Percentiles rank a stretch among this genome's conserved stretches.
Evolutionary conservation across 352 stramenopile genomes (phyloP).

Genomic region (Globisporangium irregulare): DNA sequence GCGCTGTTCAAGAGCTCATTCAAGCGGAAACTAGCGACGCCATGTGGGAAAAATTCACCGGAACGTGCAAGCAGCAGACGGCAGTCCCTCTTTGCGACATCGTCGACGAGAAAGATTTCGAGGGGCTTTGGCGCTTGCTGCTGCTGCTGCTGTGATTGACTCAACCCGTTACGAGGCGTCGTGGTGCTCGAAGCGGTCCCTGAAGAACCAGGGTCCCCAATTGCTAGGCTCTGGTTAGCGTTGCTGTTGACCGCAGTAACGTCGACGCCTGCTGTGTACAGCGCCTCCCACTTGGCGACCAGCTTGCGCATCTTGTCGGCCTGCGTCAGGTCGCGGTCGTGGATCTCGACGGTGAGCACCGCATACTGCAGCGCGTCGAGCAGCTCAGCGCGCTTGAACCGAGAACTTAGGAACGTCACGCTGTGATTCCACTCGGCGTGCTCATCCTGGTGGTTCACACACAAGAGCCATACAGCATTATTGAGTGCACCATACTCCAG

Average conservation of each 20-base stretch:
- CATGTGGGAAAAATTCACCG: conserved; percentile 50
- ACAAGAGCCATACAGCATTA: neutral
- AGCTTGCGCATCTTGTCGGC: conserved; percentile 30
- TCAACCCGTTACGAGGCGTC: conserved; percentile 13
- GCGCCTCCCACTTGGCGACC: conserved; percentile 58
- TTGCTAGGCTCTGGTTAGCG: neutral
- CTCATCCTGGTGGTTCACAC: conserved; percentile 11
- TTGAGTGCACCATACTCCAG: neutral
- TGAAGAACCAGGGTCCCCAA: neutral
- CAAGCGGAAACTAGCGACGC: conserved; percentile 53
- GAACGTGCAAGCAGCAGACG: conserved; percentile 35
- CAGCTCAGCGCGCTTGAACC: conserved; percentile 38
- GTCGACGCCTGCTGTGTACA: conserved; percentile 38
- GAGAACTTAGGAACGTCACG: conserved; percentile 52
- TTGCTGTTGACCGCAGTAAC: conserved; percentile 3
- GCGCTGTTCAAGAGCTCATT: conserved; percentile 45
- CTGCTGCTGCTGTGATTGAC: conserved; percentile 4
- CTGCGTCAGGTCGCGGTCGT: conserved; percentile 65
- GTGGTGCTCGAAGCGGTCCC: conserved; percentile 11
- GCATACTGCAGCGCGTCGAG: conserved; percentile 45
- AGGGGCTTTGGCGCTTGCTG: conserved; percentile 25
- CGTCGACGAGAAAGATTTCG: conserved; percentile 55
- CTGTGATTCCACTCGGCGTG: conserved; percentile 41
- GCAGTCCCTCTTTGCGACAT: conserved; percentile 55
- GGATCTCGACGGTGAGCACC: conserved; percentile 49